A percentile compares a stretch with the other conserved stretches of the same genome.
These are phyloP conservation scores for Hamigera avellanea DNA, from an alignment of 495 filamentous ascomycete species.

Conservation along the genomic window DNA sequence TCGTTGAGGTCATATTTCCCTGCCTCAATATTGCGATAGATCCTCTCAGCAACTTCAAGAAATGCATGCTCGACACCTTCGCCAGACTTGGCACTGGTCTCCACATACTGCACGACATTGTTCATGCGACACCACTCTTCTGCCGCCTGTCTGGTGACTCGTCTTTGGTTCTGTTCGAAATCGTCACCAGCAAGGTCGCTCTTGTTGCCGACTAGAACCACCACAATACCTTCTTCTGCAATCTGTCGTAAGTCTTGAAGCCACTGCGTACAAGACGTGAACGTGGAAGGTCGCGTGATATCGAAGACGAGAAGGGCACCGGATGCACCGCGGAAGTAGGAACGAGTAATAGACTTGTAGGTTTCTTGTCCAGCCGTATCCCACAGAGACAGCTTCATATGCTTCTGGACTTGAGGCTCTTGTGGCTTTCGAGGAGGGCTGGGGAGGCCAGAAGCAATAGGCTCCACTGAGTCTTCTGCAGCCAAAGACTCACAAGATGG, in stretches of 20 bases:
- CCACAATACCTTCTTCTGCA: conserved; percentile 85
- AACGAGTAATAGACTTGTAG: conserved; percentile 88
- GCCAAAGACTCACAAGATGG: conserved; percentile 4
- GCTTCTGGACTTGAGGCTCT: conserved; percentile 43
- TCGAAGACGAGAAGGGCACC: conserved; percentile 93
- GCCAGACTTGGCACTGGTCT: conserved; percentile 91
- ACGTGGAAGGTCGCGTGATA: conserved; percentile 76
- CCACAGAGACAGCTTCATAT: conserved; percentile 79
- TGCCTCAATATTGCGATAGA: conserved; percentile 88
- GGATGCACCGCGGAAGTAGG: conserved; percentile 88
- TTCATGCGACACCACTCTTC: conserved; percentile 78
- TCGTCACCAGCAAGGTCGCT: conserved; percentile 53
- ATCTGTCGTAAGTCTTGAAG: conserved; percentile 84
- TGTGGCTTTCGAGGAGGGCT: conserved; percentile 24
- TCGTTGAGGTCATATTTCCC: conserved; percentile 93
- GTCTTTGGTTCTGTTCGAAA: conserved; percentile 51
- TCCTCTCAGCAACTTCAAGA: conserved; percentile 81
- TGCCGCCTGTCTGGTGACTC: conserved; percentile 69
- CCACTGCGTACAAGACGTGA: conserved; percentile 77
- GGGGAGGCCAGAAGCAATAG: conserved; percentile 20
- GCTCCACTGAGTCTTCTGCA: conserved; percentile 6
- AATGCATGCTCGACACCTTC: conserved; percentile 91
- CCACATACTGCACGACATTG: conserved; percentile 77
- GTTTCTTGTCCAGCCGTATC: conserved; percentile 97
- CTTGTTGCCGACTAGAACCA: conserved; percentile 94